Percentiles rank a stretch among this genome's conserved stretches.
Conservation (phyloP, 257 asterid genomes). For the Haberlea rhodopensis region DNA sequence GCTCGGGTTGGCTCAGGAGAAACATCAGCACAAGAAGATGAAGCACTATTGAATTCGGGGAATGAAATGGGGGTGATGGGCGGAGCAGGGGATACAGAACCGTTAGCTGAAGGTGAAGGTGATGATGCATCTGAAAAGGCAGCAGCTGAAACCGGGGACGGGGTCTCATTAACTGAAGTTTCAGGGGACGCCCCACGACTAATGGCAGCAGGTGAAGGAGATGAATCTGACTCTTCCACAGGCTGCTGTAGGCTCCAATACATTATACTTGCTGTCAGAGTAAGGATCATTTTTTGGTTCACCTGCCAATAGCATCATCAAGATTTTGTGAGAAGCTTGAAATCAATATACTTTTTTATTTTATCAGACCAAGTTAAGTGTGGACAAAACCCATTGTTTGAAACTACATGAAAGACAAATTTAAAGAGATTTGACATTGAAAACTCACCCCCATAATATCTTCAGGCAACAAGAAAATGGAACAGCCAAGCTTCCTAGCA, state of each 20-base stretch:
- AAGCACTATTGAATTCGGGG: slow-evolving; percentile 22
- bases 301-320: slow-evolving; percentile 51
- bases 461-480: slow-evolving; percentile 95
- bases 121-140: slow-evolving; percentile 35
- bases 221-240: slow-evolving; percentile 62
- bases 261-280: slow-evolving; percentile 92
- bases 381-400: background rate
- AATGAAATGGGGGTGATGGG: slow-evolving; percentile 38
- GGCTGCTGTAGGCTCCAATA: slow-evolving; percentile 95
- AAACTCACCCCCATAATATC: slow-evolving; percentile 86
- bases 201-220: slow-evolving; percentile 44
- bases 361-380: background rate
- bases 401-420: slow-evolving; percentile 3
- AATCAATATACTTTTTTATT: slow-evolving; percentile 2
- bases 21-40: background rate
- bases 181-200: slow-evolving; percentile 52
- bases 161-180: slow-evolving; percentile 29
- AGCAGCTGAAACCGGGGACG: slow-evolving; percentile 37
- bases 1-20: background rate
- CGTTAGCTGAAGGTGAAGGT: slow-evolving; percentile 39
- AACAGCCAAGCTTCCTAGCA: slow-evolving; percentile 95
- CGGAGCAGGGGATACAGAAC: slow-evolving; percentile 39
- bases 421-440: slow-evolving; percentile 7
- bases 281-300: slow-evolving; percentile 95
- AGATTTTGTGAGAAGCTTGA: slow-evolving; percentile 6